phyloP scores from a whole-genome alignment of 805 yeast genomes.

The Pichia nakasei region DNA sequence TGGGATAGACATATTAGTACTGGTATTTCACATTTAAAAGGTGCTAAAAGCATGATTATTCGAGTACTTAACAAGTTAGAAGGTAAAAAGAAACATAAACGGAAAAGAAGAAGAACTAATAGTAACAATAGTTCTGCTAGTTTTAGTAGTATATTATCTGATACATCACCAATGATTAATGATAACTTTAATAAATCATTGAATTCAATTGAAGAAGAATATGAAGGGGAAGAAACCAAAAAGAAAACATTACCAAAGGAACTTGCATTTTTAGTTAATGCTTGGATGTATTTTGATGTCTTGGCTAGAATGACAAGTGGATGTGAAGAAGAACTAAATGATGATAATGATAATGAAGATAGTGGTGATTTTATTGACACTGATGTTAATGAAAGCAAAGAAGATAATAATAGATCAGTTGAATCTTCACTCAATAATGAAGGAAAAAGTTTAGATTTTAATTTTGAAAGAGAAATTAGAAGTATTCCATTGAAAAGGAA shows the following conservation, averaged over 20 bases:
- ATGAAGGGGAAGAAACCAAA: not conserved
- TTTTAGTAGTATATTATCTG: not conserved
- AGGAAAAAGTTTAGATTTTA: not conserved
- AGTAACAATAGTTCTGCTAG: not conserved
- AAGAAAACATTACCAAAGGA: constrained; percentile 29
- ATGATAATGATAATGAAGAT: constrained; percentile 6
- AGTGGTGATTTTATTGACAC: not conserved
- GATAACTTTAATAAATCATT: not conserved
- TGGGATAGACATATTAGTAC: constrained; percentile 63
- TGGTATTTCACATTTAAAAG: constrained; percentile 61
- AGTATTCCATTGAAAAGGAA: not conserved
- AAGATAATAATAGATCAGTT: not conserved
- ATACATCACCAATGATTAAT: not conserved
- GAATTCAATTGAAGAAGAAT: not conserved
- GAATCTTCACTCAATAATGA: not conserved
- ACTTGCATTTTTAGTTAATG: constrained; percentile 46
- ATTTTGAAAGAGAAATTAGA: not conserved
- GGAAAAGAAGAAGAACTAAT: constrained; percentile 5
- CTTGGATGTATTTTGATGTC: constrained; percentile 64
- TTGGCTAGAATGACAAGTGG: constrained; percentile 56
- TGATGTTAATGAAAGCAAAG: not conserved
- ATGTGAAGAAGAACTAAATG: constrained; percentile 29
- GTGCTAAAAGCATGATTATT: constrained; percentile 54
- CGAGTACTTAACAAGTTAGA: constrained; percentile 30
- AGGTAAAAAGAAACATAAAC: constrained; percentile 9